phyloP scores from a whole-genome alignment of 139 green algal species.

The Protoeuglena noctilucae region DNA sequence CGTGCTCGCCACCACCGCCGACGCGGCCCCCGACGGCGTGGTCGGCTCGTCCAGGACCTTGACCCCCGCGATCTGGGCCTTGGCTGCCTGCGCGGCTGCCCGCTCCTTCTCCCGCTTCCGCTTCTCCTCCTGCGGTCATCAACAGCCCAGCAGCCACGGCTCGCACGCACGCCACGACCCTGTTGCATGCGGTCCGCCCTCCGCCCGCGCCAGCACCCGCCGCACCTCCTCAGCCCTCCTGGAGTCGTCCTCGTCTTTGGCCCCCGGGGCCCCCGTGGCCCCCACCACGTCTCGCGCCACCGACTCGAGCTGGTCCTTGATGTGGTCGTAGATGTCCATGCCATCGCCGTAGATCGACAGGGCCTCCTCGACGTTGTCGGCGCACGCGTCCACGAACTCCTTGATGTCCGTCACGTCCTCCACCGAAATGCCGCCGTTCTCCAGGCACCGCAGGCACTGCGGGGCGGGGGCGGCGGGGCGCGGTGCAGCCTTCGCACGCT shows the following conservation, averaged over 20 bases:
- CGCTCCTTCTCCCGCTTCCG: conserved; percentile 39
- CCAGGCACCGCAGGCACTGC: conserved; percentile 88
- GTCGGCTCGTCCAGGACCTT: too few relatives aligned
- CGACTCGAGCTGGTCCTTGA: conserved; percentile 44
- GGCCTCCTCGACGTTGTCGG: conserved; percentile 35
- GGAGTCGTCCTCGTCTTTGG: neutral
- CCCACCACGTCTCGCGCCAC: conserved; percentile 17
- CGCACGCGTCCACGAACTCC: conserved; percentile 77
- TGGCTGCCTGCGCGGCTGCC: conserved; percentile 46
- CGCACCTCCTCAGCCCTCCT: conserved; percentile 8
- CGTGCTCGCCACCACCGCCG: too few relatives aligned
- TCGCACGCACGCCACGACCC: too few relatives aligned
- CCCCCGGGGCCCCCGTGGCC: too few relatives aligned
- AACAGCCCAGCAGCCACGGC: too few relatives aligned
- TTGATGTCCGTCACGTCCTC: conserved; percentile 45
- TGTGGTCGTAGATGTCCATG: conserved; percentile 54
- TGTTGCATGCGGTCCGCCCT: too few relatives aligned
- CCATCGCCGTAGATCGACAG: too few relatives aligned
- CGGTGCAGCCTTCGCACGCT: too few relatives aligned
- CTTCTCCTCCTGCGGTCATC: conserved; percentile 31
- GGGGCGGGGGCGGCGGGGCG: too few relatives aligned
- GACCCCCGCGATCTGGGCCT: conserved; percentile 54
- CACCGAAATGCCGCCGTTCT: conserved; percentile 70
- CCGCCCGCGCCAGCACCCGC: conserved; percentile 4
- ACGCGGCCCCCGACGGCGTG: too few relatives aligned